phyloP scores from a whole-genome alignment of 257 asterid species.

The Hygrophila difformis region DNA sequence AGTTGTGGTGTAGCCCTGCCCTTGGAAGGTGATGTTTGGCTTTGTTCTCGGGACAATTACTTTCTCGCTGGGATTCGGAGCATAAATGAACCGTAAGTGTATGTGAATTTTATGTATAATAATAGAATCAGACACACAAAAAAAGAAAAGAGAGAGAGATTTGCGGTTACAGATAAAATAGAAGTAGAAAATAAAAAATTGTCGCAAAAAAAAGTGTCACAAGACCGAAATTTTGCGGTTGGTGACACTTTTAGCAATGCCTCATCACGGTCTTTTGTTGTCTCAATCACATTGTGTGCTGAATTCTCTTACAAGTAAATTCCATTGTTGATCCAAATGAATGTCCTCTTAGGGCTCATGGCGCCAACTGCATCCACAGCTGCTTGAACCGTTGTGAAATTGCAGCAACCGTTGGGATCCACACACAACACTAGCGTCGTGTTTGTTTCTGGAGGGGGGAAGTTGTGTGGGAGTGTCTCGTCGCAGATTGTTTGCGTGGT shows the following conservation, averaged over 20 bases:
- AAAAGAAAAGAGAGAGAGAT: no score
- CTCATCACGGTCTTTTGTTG: no score
- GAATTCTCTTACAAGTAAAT: conserved; percentile 83
- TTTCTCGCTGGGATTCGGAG: conserved; percentile 48
- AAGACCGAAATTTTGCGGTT: no score
- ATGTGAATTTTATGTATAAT: no score
- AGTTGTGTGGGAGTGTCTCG: conserved; percentile 43
- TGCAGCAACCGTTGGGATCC: conserved; percentile 83
- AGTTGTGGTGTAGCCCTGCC: conserved; percentile 85
- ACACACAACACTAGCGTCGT: conserved; percentile 57
- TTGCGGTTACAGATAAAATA: no score
- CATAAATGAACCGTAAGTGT: not conserved
- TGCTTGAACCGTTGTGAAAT: conserved; percentile 77
- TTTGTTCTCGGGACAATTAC: conserved; percentile 60
- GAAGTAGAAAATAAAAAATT: no score
- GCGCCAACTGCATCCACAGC: conserved; percentile 72
- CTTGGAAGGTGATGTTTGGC: conserved; percentile 81
- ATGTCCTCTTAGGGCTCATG: conserved; percentile 42
- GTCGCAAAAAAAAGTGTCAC: no score
- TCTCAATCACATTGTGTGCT: no score
- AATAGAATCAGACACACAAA: no score
- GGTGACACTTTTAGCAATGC: no score
- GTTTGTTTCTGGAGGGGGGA: conserved; percentile 62
- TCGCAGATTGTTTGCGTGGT: conserved; percentile 39
- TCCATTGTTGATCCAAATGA: conserved; percentile 81